Conservation (phyloP, 2,329 filamentous ascomycete species). For the Rutstroemia sydowiana region DNA sequence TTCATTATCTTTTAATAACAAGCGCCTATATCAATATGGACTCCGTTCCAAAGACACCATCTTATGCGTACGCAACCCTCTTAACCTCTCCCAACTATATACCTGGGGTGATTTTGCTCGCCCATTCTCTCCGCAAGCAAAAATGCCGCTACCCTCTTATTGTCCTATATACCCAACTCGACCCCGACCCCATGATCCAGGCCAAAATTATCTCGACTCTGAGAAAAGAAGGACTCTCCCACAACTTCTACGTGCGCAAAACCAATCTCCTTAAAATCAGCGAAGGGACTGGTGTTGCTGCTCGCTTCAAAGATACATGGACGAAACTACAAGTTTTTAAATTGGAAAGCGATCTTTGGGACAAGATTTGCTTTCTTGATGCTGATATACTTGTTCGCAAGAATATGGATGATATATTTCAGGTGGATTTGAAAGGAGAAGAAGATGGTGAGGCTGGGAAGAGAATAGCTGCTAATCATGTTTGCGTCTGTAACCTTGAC, state of each 20-base stretch:
- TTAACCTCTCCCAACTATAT: constrained; percentile 77
- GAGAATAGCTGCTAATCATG: constrained; percentile 65
- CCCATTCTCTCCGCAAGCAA: constrained; percentile 61
- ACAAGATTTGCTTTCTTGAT: constrained; percentile 72
- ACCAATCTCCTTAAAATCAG: not conserved
- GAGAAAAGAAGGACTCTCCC: no score
- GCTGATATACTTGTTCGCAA: constrained; percentile 74
- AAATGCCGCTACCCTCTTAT: constrained; percentile 62
- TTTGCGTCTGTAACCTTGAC: constrained; percentile 76
- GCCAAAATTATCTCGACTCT: no score
- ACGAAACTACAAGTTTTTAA: constrained; percentile 74
- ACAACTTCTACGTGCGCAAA: no score
- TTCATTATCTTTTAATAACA: no score
- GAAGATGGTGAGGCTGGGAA: not conserved
- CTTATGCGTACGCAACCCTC: constrained; percentile 41
- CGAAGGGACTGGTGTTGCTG: constrained; percentile 43
- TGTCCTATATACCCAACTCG: constrained; percentile 47
- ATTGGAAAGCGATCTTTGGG: constrained; percentile 54
- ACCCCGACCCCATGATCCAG: no score
- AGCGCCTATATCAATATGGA: no score
- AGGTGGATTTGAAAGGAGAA: constrained; percentile 47
- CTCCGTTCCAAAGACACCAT: no score
- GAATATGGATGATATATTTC: constrained; percentile 89
- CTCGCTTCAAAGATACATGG: constrained; percentile 82
- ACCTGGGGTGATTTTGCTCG: constrained; percentile 69